Base-by-base conservation (phyloP, 768 basidiomycete genomes). In the Clitopilus hobsonii region DNA sequence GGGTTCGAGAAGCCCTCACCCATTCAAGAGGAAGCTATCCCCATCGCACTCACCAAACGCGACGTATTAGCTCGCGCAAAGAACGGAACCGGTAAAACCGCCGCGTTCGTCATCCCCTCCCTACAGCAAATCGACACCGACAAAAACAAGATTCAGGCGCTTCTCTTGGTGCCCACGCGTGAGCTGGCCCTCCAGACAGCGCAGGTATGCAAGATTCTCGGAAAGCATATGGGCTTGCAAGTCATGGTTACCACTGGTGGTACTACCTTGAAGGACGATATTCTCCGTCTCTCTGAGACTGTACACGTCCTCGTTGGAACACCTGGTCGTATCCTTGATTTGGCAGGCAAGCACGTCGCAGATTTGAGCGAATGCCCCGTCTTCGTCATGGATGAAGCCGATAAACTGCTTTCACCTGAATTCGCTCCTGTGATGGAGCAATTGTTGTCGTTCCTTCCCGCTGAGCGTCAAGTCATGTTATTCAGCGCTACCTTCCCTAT, bases 161-260 rank as follows among this genome's bases (percentile, higher is more conserved):
- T 98, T 56, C 82, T 99, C 57, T 90, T 99, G 59, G 96, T 98
- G 47, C 96, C 96, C 32, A 99, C 96, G n/a, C 91, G 96, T 61
- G 96, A 99, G 76, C 85, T 99, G 30, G 97, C 96, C 6, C 81
- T 99, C 48, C 96, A 98, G 74, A 99, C 97, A 11, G 86, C 91
- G n/a, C 97, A 98, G 77, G 97, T 99, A 50, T 95, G 93, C 78
- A 98, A 98, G 75, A 92, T 80, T 25, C 85, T 98, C 56, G 94
- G 94, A 52, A 97, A 98, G 69, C 96, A 99, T 65, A 89, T 98
- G 84, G 87, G 85, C 52, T 67, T 93, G 27, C 91, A 98, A 73
- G 93, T 99, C 70, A 99, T 99, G 96, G 97, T 98, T 52, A 97
- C 97, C 53, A 99, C 97, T 0, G 96, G 96, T 54, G 96, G 96